phyloP scores from a whole-genome alignment of 176 grass and related monocot species.

The Poa annua region DNA sequence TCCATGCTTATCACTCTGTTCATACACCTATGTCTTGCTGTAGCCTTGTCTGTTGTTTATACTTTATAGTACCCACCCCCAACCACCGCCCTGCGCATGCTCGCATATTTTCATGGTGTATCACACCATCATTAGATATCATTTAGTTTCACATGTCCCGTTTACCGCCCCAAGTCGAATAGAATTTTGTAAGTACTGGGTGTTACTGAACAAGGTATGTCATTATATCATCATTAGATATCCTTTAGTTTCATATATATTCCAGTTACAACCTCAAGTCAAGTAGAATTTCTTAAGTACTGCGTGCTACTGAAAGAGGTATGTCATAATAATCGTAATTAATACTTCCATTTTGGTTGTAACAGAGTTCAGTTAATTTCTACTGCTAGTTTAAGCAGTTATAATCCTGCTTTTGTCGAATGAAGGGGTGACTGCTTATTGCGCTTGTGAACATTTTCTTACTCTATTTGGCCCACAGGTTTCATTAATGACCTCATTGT shows the following conservation, averaged over 20 bases:
- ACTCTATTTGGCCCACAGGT: neutral
- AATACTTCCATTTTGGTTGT: neutral
- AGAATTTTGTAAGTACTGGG: constrained; percentile 1
- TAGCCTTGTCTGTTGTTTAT: too few species aligned
- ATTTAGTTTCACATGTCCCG: neutral
- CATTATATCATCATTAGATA: neutral
- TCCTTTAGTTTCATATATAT: neutral
- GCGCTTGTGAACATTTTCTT: neutral
- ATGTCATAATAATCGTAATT: neutral
- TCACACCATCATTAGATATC: neutral
- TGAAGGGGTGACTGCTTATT: constrained; percentile 5
- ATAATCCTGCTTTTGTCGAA: neutral
- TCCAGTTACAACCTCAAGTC: neutral
- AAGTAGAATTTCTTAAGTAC: neutral
- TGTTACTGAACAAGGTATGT: neutral
- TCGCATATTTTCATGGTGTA: neutral
- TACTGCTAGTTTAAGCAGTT: constrained; percentile 15
- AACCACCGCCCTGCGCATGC: too few species aligned
- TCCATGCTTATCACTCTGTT: neutral
- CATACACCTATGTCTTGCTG: neutral
- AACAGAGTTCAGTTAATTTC: neutral
- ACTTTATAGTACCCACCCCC: too few species aligned
- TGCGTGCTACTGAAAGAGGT: constrained; percentile 18
- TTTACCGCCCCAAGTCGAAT: neutral
- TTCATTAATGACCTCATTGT: neutral